These are phyloP conservation scores for Aspergillus affinis DNA, from an alignment of 495 filamentous ascomycete species.

Conservation along the genomic window DNA sequence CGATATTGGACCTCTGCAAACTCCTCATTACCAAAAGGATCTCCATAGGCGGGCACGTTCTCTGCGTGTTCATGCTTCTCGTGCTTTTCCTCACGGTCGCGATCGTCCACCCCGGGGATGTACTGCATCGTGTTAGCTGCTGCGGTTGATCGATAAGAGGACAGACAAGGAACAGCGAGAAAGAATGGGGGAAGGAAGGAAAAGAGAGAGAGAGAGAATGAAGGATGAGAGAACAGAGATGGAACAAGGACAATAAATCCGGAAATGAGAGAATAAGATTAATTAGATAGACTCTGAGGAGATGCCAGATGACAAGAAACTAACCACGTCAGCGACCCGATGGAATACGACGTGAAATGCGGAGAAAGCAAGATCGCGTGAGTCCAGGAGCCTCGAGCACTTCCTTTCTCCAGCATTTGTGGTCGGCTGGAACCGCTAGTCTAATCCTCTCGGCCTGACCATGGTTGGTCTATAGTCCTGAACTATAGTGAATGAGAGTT, in stretches of 20 bases:
- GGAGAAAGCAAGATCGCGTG: not conserved
- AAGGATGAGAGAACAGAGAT: not conserved
- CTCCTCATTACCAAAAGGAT: conserved; percentile 18
- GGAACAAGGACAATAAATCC: not conserved
- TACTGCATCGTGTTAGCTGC: not conserved
- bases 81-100: not conserved
- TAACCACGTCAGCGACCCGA: not conserved
- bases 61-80: not conserved
- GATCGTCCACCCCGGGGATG: not conserved
- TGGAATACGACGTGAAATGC: not conserved
- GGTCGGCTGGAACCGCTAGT: not conserved
- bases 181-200: not conserved
- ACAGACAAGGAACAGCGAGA: not conserved
- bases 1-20: conserved; percentile 43
- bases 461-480: not conserved
- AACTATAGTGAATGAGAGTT: too few species aligned
- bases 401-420: too few species aligned
- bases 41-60: not conserved
- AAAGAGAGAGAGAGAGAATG: not conserved
- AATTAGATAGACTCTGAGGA: too few species aligned
- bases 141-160: not conserved
- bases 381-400: not conserved
- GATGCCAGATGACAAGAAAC: not conserved
- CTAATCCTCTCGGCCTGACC: not conserved
- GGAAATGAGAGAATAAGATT: not conserved